A percentile compares a stretch with the other conserved stretches of the same genome.
Conservation (phyloP, 2,329 filamentous ascomycete genomes). For the Aspergillus sp. region DNA sequence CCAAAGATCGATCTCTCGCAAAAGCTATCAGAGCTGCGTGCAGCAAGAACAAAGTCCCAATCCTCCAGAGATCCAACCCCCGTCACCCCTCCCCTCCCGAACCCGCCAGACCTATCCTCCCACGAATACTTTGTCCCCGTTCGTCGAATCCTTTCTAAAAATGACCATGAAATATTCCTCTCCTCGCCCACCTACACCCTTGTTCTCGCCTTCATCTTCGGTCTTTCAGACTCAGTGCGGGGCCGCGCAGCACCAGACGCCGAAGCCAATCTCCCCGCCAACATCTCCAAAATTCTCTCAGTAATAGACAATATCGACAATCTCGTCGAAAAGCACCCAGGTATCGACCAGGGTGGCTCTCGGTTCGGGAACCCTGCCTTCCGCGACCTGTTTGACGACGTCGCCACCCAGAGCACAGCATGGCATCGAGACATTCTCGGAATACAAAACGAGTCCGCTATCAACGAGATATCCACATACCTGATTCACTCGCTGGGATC, state of each 20-base stretch:
- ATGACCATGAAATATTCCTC: slow-evolving; percentile 80
- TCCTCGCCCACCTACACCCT: slow-evolving; percentile 73
- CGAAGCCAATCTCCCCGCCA: slow-evolving; percentile 43
- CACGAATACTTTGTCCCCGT: slow-evolving; percentile 66
- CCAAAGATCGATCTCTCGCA: slow-evolving; percentile 40
- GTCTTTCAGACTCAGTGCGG: slow-evolving; percentile 77
- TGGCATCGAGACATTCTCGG: slow-evolving; percentile 45
- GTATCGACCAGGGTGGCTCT: slow-evolving; percentile 82
- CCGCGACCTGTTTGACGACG: slow-evolving; percentile 68
- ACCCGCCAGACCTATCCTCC: slow-evolving; percentile 61
- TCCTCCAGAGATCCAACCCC: slow-evolving; percentile 60
- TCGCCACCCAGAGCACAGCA: slow-evolving; percentile 37
- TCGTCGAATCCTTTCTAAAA: slow-evolving; percentile 75
- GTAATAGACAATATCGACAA: slow-evolving; percentile 70
- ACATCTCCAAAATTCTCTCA: slow-evolving; percentile 63
- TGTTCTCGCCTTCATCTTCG: slow-evolving; percentile 81
- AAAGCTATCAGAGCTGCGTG: slow-evolving; percentile 39
- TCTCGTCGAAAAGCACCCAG: slow-evolving; percentile 68
- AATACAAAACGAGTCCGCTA: slow-evolving; percentile 48
- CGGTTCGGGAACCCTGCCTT: slow-evolving; percentile 95
- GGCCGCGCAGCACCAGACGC: slow-evolving; percentile 30
- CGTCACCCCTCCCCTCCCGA: slow-evolving; percentile 70
- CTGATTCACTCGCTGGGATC: slow-evolving; percentile 84
- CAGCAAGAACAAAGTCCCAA: slow-evolving; percentile 35
- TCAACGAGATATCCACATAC: slow-evolving; percentile 75